Evolutionary conservation across 2,329 filamentous ascomycete genomes (phyloP).

Genomic region (Penicillium decumbens): DNA sequence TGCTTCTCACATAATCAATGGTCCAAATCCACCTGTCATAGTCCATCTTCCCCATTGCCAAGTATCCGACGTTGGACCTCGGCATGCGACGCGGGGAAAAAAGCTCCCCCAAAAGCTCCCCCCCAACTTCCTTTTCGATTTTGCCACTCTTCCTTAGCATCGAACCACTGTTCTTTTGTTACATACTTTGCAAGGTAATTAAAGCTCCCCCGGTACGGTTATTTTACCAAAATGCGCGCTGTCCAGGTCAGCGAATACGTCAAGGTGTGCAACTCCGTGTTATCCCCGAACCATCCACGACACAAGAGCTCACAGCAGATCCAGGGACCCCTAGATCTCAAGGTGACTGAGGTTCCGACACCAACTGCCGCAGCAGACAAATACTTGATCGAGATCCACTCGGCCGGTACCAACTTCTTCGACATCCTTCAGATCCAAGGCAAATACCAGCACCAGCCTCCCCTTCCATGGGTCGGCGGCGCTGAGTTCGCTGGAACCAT

Average conservation of each 20-base stretch:
- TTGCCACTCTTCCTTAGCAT: background rate
- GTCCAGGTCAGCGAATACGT: slow-evolving; percentile 71
- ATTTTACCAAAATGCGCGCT: slow-evolving; percentile 60
- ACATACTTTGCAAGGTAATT: background rate
- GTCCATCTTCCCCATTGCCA: background rate
- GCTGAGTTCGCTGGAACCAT: slow-evolving; percentile 81
- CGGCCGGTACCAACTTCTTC: slow-evolving; percentile 92
- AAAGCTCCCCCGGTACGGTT: background rate
- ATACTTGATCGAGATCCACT: slow-evolving; percentile 83
- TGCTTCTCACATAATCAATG: background rate
- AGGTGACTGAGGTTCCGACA: slow-evolving; percentile 68
- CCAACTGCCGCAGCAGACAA: slow-evolving; percentile 66
- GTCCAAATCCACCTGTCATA: background rate
- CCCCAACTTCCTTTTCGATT: background rate
- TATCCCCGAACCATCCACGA: background rate
- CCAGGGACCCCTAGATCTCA: slow-evolving; percentile 73
- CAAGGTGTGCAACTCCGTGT: slow-evolving; percentile 49
- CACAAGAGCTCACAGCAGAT: background rate
- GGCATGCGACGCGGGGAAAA: slow-evolving; percentile 21
- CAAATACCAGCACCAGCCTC: slow-evolving; percentile 89
- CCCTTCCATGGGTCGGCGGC: slow-evolving; percentile 82
- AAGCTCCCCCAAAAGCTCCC: background rate
- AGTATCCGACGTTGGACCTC: slow-evolving; percentile 21
- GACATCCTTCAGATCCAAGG: slow-evolving; percentile 92
- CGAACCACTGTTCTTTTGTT: background rate